These are phyloP conservation scores for Cordia subcordata DNA, from an alignment of 257 asterid species.

Conservation along the genomic window DNA sequence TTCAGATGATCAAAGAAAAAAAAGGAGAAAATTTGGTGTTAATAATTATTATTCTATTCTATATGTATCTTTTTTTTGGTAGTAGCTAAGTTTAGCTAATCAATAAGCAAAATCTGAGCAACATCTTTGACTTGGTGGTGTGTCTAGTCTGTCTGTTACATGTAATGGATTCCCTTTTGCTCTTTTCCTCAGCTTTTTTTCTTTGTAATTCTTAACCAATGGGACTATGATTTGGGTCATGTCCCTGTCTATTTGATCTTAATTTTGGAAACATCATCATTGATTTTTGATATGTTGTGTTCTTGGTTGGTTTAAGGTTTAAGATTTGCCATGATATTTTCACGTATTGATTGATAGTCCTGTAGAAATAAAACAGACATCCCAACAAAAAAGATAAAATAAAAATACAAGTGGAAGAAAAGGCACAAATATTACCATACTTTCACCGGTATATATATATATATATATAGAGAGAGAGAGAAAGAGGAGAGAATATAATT, in stretches of 20 bases:
- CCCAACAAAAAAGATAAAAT: too few species aligned
- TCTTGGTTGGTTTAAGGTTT: not conserved
- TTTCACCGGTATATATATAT: too few species aligned
- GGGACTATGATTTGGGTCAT: conserved; percentile 4
- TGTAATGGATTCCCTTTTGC: conserved; percentile 18
- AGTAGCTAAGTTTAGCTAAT: not conserved
- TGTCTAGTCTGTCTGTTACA: conserved; percentile 17
- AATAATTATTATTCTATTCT: not conserved
- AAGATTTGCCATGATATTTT: not conserved
- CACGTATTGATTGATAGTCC: not conserved
- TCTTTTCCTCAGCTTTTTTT: conserved; percentile 8
- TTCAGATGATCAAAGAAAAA: conserved; percentile 2
- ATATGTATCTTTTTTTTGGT: too few species aligned
- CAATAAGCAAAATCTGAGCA: conserved; percentile 8
- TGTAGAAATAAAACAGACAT: too few species aligned
- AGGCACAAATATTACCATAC: too few species aligned
- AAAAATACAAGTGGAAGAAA: too few species aligned
- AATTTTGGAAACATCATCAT: conserved; percentile 14
- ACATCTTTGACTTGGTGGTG: conserved; percentile 10
- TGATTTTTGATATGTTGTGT: conserved; percentile 5
- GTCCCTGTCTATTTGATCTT: conserved; percentile 17
- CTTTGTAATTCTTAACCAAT: conserved; percentile 19
- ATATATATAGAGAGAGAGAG: too few species aligned
- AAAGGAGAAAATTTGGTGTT: not conserved
- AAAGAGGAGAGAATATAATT: too few species aligned